Base-by-base conservation (phyloP, 352 stramenopile genomes). In the Pseudoperonospora humuli region DNA sequence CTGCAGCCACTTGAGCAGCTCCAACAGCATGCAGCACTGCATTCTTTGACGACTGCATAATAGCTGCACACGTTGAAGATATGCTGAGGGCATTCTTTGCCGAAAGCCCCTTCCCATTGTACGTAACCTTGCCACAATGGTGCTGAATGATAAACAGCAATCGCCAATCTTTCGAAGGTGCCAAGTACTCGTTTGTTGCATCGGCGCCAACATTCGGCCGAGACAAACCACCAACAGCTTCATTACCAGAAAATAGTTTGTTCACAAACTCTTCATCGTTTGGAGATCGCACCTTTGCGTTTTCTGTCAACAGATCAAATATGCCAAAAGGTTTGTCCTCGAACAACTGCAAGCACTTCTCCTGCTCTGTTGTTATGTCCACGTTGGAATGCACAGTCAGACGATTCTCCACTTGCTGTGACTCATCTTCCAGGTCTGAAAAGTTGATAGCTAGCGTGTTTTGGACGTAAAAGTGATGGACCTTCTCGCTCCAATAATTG, bases 401-500 rank as follows among this genome's bases (percentile, higher is more conserved):
- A 0, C 70, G 67, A 29, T 76, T 75, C 42, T 83, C 71, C 1
- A 87, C 54, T 46, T 84, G 69, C 34, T 82, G 65, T 13, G 75
- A 66, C n/a, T 87, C 70, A 26, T 74, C 60, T 21, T 75, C 70
- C 35, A 84, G 29, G 15, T 83, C 70, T 0, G 58, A 55, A 6
- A 82, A 73, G 36, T 79, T 82, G 9, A 78, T 74, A 2, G 73
- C 65, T 13, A 85, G 39, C 7, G 74, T 88, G 46, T 84, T 83
- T 54, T 86, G 71, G 21, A 89, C 63, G 54, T 84, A 92, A 39
- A 88, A 87, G 27, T 71, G 70, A 46, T 84, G 74, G 14, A 86
- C 70, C 31, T 89, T 92, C 48, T 92, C 76, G 44, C 75, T 84
- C 79, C 79, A 92, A 49, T 92, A 92, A 35, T 92, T 87, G 38